Evolutionary conservation across 129 eudicot species (phyloP).

Genomic region (Ambrosia trifida): DNA sequence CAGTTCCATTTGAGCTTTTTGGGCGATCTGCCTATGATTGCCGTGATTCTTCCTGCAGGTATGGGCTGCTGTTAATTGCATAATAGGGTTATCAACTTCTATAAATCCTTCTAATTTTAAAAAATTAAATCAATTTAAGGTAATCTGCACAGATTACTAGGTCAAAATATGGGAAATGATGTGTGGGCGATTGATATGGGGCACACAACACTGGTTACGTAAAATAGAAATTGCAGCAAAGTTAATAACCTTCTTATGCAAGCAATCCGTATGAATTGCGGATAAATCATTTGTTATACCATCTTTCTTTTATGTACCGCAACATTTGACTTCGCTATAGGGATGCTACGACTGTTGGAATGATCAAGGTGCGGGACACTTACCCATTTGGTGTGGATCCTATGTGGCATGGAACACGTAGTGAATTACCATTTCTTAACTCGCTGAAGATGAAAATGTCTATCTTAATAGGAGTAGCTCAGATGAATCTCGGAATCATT

Average conservation of each 20-base stretch:
- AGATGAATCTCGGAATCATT: constrained; percentile 88
- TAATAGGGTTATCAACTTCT: not conserved
- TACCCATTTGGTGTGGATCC: constrained; percentile 97
- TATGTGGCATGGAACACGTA: constrained; percentile 85
- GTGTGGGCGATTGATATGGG: not conserved
- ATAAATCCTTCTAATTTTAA: not conserved
- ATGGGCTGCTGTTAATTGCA: constrained; percentile 1
- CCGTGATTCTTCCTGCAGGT: constrained; percentile 78
- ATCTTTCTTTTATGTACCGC: not conserved
- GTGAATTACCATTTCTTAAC: constrained; percentile 88
- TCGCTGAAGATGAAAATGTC: constrained; percentile 97
- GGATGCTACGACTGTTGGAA: constrained; percentile 73
- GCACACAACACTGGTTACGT: not conserved
- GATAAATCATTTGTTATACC: not conserved
- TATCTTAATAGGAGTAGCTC: constrained; percentile 78
- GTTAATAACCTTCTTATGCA: not conserved
- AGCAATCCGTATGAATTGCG: not conserved
- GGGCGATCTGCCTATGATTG: constrained; percentile 85
- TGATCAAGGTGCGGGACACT: constrained; percentile 69
- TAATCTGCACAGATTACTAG: not conserved
- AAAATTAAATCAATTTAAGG: not conserved
- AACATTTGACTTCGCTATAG: constrained; percentile 39
- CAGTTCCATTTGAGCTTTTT: constrained; percentile 87
- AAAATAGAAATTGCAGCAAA: not conserved
- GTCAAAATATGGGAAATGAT: not conserved